phyloP scores from a whole-genome alignment of 2,329 filamentous ascomycete genomes.

The Sordariomycetes sp. region DNA sequence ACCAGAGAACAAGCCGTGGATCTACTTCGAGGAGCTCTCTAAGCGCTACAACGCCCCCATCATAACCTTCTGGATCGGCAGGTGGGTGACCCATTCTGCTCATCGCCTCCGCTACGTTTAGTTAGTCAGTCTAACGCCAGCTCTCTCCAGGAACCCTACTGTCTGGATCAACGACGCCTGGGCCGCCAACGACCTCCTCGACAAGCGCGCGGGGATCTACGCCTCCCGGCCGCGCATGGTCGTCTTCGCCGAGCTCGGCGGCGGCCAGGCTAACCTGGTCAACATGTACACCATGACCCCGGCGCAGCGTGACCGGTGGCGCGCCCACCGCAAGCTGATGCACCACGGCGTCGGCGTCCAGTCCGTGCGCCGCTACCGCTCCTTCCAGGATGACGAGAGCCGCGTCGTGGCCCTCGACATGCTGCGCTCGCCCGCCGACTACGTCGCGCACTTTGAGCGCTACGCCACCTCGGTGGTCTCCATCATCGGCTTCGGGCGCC shows the following conservation, averaged over 20 bases:
- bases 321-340: slow-evolving; percentile 7
- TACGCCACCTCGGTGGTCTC: slow-evolving; percentile 42
- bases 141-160: slow-evolving; percentile 23
- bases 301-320: slow-evolving; percentile 11
- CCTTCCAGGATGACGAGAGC: slow-evolving; percentile 13
- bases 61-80: slow-evolving; percentile 43
- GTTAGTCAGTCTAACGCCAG: too few species aligned
- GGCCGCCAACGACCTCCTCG: slow-evolving; percentile 41
- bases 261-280: slow-evolving; percentile 28
- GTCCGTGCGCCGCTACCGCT: slow-evolving; percentile 10
- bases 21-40: slow-evolving; percentile 36
- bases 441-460: slow-evolving; percentile 21
- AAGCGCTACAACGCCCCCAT: slow-evolving; percentile 35
- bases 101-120: too few species aligned
- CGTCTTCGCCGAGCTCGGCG: slow-evolving; percentile 33
- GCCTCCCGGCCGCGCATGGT: slow-evolving; percentile 37
- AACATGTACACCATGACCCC: slow-evolving; percentile 28
- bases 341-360: slow-evolving; percentile 12
- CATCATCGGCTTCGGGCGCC: slow-evolving; percentile 45
- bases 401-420: slow-evolving; percentile 14
- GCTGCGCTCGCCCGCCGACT: slow-evolving; percentile 13
- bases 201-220: slow-evolving; percentile 40
- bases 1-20: slow-evolving; percentile 44
- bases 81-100: not conserved
- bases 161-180: slow-evolving; percentile 38